Conservation (phyloP, 768 basidiomycete genomes). For the Phlebiopsis gigantea region DNA sequence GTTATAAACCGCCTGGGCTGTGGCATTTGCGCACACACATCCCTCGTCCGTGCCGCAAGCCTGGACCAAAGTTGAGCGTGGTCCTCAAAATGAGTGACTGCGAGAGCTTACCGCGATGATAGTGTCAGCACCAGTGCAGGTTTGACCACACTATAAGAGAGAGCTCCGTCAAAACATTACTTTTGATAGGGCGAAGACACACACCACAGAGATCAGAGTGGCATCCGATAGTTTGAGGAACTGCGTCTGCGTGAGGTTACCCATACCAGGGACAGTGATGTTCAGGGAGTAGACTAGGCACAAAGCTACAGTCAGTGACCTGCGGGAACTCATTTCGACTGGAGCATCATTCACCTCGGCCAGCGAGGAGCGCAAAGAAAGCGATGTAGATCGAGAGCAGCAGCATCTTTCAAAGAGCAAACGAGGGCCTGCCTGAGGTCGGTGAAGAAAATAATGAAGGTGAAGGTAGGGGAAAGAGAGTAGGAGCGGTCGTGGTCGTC, state of each 20-base stretch:
- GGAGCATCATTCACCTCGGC: constrained; percentile 44
- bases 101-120: background rate
- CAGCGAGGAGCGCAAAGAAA: constrained; percentile 41
- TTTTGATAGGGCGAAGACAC: constrained; percentile 10
- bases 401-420: constrained; percentile 21
- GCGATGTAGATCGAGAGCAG: constrained; percentile 25
- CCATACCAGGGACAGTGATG: constrained; percentile 28
- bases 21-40: constrained; percentile 50
- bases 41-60: constrained; percentile 29
- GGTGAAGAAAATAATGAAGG: constrained; percentile 11
- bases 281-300: constrained; percentile 43
- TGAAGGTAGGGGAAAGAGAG: constrained; percentile 12
- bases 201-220: constrained; percentile 25
- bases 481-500: constrained; percentile 9
- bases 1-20: constrained; percentile 36
- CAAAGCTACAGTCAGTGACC: constrained; percentile 29
- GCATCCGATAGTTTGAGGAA: constrained; percentile 38
- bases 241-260: constrained; percentile 35
- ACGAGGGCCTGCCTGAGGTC: constrained; percentile 29
- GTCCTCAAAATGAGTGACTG: background rate
- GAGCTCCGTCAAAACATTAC: too few relatives aligned
- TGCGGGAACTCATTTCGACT: constrained; percentile 39
- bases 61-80: background rate
- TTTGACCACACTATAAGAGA: too few relatives aligned
- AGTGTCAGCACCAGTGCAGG: background rate